These are phyloP conservation scores for Babjeviella inositovora DNA, from an alignment of 805 yeast species.

Conservation along the genomic window DNA sequence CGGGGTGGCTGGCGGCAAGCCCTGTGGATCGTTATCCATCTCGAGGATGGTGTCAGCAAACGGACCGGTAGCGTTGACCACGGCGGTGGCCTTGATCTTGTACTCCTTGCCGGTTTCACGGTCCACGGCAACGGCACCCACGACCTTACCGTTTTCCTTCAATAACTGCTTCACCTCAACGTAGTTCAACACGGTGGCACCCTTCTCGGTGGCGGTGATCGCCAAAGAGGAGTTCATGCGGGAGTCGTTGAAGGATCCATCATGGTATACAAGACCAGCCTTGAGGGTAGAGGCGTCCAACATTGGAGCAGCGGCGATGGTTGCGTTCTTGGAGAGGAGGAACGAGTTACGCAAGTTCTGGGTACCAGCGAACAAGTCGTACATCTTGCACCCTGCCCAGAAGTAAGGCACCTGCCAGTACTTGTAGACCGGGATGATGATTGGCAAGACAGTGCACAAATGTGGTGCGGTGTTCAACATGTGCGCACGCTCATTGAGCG, in stretches of 20 bases:
- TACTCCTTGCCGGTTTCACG: conserved; percentile 49
- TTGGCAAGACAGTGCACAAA: conserved; percentile 71
- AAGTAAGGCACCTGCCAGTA: conserved; percentile 95
- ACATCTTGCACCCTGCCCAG: conserved; percentile 80
- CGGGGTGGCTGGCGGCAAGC: conserved; percentile 37
- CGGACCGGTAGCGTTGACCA: conserved; percentile 93
- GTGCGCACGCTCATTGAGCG: conserved; percentile 73
- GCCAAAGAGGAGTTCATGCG: conserved; percentile 83
- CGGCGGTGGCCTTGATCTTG: conserved; percentile 50
- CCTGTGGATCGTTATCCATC: conserved; percentile 64
- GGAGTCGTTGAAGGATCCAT: conserved; percentile 87
- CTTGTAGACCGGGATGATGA: conserved; percentile 89
- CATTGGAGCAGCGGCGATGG: conserved; percentile 73
- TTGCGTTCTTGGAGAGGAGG: conserved; percentile 46
- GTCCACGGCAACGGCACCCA: conserved; percentile 68
- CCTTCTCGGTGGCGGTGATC: conserved; percentile 68
- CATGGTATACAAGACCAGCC: conserved; percentile 89
- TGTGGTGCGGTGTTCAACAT: conserved; percentile 89
- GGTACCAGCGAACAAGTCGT: conserved; percentile 83
- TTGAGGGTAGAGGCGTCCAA: conserved; percentile 63
- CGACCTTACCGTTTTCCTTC: conserved; percentile 51
- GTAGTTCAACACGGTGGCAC: conserved; percentile 84
- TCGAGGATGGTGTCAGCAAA: conserved; percentile 72
- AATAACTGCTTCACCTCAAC: conserved; percentile 63
- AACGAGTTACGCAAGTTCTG: conserved; percentile 74